phyloP scores from a whole-genome alignment of 331 rosid genomes.

The Quercus phellos region DNA sequence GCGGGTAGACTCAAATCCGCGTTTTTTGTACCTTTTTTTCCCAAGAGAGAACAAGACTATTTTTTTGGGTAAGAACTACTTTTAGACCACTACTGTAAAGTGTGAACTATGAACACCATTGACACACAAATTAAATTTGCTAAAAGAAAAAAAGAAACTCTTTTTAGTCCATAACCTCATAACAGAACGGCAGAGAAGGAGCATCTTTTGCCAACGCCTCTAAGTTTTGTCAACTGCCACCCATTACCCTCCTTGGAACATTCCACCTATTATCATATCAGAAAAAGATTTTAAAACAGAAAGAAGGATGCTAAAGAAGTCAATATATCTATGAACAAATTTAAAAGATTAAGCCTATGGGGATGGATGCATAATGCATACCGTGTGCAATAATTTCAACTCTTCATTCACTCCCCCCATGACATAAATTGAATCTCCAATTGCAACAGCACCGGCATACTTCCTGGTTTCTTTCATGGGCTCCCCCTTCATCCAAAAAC shows the following conservation, averaged over 20 bases:
- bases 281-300: background rate
- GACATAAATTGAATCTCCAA: slow-evolving; percentile 33
- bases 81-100: background rate
- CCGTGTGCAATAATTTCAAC: slow-evolving; percentile 21
- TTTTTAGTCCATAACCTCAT: slow-evolving; percentile 10
- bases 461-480: slow-evolving; percentile 32
- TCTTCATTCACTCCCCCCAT: slow-evolving; percentile 32
- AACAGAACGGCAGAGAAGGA: slow-evolving; percentile 33
- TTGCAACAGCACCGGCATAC: slow-evolving; percentile 22
- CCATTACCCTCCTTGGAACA: slow-evolving; percentile 37
- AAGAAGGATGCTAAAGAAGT: background rate
- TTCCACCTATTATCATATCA: slow-evolving; percentile 34
- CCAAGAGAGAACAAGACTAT: too few species aligned
- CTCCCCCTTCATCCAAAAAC: slow-evolving; percentile 29
- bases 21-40: too few species aligned
- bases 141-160: background rate
- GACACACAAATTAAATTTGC: background rate
- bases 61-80: background rate
- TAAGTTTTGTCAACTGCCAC: slow-evolving; percentile 31
- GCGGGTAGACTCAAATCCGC: too few species aligned
- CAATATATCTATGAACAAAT: background rate
- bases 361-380: slow-evolving; percentile 7
- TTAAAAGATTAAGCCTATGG: background rate
- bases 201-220: slow-evolving; percentile 38
- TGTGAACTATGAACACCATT: background rate